Conservation (phyloP, 2,329 filamentous ascomycete species). For the Colletotrichum tropicicola region DNA sequence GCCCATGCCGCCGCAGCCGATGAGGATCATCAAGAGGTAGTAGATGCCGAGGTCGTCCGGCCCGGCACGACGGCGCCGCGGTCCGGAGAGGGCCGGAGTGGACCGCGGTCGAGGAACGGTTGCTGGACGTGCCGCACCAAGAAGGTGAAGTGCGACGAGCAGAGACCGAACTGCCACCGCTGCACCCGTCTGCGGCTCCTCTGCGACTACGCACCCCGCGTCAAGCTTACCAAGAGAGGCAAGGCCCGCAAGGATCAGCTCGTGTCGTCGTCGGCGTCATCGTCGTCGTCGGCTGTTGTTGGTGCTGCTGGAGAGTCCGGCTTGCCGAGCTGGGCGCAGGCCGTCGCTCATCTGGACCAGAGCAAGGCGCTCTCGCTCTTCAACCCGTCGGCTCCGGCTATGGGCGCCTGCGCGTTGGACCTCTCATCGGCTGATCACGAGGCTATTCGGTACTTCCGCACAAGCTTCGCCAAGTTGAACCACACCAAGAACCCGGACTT, state of each 20-base stretch:
- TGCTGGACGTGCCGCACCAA: slow-evolving; percentile 41
- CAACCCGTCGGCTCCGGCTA: slow-evolving; percentile 26
- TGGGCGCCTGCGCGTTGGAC: slow-evolving; percentile 34
- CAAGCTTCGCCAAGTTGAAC: slow-evolving; percentile 42
- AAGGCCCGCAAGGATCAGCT: slow-evolving; percentile 14
- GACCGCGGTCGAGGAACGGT: slow-evolving; percentile 26
- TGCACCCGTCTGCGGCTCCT: slow-evolving; percentile 37
- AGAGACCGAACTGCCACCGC: slow-evolving; percentile 36
- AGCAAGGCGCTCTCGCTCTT: slow-evolving; percentile 11
- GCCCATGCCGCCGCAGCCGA: not conserved
- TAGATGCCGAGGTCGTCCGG: not conserved
- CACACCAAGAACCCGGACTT: slow-evolving; percentile 48
- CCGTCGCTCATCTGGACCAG: not conserved
- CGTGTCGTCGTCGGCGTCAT: not conserved
- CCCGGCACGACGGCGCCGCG: not conserved
- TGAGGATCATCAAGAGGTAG: not conserved
- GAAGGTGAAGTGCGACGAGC: slow-evolving; percentile 44
- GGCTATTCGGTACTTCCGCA: slow-evolving; percentile 46
- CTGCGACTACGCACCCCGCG: slow-evolving; percentile 39
- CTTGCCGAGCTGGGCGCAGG: slow-evolving; percentile 18
- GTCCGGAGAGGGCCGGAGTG: slow-evolving; percentile 26
- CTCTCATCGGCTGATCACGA: slow-evolving; percentile 42
- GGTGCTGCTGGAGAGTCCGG: not conserved
- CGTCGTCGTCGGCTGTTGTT: slow-evolving; percentile 1
- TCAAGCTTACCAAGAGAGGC: slow-evolving; percentile 11